Evolutionary conservation across 805 yeast genomes (phyloP).

Genomic region (Torulaspora gathmanii): DNA sequence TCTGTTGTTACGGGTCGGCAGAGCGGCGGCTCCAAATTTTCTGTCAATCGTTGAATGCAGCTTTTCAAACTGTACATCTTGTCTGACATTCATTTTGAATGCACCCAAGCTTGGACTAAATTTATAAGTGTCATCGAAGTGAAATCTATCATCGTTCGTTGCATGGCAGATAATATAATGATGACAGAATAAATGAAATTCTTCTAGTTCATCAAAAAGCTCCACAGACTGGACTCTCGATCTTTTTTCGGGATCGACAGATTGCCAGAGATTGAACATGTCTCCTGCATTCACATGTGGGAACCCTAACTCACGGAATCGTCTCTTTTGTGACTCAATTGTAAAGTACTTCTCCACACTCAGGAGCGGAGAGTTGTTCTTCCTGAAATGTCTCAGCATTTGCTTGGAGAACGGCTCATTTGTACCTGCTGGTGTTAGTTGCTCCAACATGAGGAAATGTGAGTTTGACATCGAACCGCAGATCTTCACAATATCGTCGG

Average conservation of each 20-base stretch:
- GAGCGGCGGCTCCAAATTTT: constrained; percentile 25
- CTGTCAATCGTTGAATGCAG: constrained; percentile 13
- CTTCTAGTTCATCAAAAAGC: constrained; percentile 81
- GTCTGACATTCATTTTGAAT: background rate
- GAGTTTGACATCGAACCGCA: constrained; percentile 43
- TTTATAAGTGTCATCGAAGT: constrained; percentile 8
- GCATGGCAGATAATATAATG: constrained; percentile 71
- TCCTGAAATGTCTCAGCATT: constrained; percentile 67
- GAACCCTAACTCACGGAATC: constrained; percentile 50
- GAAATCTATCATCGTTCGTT: constrained; percentile 36
- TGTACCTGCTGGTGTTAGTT: constrained; percentile 59
- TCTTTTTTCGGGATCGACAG: constrained; percentile 40
- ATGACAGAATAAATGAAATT: constrained; percentile 67
- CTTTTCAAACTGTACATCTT: background rate
- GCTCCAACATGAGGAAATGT: constrained; percentile 67
- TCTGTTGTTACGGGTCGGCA: background rate
- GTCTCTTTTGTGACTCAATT: constrained; percentile 41
- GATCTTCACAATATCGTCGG: constrained; percentile 55
- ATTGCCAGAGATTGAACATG: constrained; percentile 56
- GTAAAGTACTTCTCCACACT: constrained; percentile 58
- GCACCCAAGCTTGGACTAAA: background rate
- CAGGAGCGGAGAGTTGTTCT: constrained; percentile 61
- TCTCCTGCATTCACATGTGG: constrained; percentile 47
- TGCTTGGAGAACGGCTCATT: constrained; percentile 65
- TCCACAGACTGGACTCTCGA: constrained; percentile 47